Conservation (phyloP, 495 filamentous ascomycete genomes). For the Astrothelium macrocarpum region DNA sequence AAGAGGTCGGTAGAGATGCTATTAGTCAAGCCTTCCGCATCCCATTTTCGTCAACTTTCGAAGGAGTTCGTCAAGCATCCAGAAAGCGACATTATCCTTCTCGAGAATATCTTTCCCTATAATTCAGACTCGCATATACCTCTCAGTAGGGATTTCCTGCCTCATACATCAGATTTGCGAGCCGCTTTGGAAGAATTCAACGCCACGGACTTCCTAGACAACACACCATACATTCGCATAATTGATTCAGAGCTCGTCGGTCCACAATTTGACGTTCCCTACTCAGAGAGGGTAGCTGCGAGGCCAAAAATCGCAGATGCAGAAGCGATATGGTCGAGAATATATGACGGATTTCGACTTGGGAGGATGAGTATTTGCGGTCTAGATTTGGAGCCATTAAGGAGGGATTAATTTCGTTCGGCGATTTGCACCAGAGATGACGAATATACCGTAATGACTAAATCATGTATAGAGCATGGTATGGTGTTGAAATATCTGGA, state of each 20-base stretch:
- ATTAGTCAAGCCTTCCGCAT: constrained; percentile 25
- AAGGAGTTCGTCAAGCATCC: constrained; percentile 11
- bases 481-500: not conserved
- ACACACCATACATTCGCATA: constrained; percentile 36
- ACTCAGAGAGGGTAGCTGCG: constrained; percentile 24
- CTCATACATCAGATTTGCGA: constrained; percentile 5
- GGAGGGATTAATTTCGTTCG: not conserved
- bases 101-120: constrained; percentile 23
- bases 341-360: constrained; percentile 33
- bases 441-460: not conserved
- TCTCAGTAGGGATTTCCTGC: constrained; percentile 8
- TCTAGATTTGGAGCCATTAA: constrained; percentile 31
- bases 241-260: constrained; percentile 36
- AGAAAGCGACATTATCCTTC: constrained; percentile 23
- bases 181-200: constrained; percentile 30
- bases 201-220: constrained; percentile 30
- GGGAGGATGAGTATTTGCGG: constrained; percentile 34
- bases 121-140: constrained; percentile 6
- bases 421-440: not conserved
- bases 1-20: constrained; percentile 22
- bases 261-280: constrained; percentile 38
- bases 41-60: constrained; percentile 16
- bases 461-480: not conserved
- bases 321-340: constrained; percentile 36
- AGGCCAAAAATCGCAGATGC: constrained; percentile 35